Evolutionary conservation across 805 yeast genomes (phyloP).

Genomic region (Candida tallmaniae): DNA sequence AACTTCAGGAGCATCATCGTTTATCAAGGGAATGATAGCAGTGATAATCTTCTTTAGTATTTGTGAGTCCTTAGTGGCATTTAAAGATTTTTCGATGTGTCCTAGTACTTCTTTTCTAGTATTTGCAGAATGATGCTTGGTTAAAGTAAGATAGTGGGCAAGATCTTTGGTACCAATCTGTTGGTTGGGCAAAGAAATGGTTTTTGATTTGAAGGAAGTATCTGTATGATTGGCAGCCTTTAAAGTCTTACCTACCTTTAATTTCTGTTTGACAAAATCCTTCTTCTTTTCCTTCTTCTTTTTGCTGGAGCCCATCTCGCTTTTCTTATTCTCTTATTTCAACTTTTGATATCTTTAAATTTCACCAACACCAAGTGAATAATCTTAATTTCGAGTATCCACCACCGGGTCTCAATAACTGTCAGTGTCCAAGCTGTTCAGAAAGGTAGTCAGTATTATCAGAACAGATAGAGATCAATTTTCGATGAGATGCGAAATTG

Average conservation of each 20-base stretch:
- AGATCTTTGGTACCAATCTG: constrained; percentile 35
- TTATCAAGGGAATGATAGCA: constrained; percentile 55
- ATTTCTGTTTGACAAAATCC: constrained; percentile 73
- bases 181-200: constrained; percentile 47
- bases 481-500: constrained; percentile 6
- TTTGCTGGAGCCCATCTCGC: constrained; percentile 30
- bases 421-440: too few relatives aligned
- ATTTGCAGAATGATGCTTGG: constrained; percentile 66
- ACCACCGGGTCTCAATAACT: too few relatives aligned
- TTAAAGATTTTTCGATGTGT: constrained; percentile 48
- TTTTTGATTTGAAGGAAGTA: constrained; percentile 74
- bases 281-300: constrained; percentile 63
- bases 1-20: constrained; percentile 65
- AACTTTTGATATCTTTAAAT: too few relatives aligned
- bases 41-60: constrained; percentile 54
- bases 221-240: constrained; percentile 76
- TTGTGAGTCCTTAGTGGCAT: constrained; percentile 40
- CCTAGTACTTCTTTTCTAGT: constrained; percentile 70
- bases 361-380: too few relatives aligned
- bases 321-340: too few relatives aligned
- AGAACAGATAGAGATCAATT: too few relatives aligned
- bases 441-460: too few relatives aligned
- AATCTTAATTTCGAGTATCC: too few relatives aligned
- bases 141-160: constrained; percentile 58
- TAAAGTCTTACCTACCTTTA: constrained; percentile 82